Evolutionary conservation across 305 asterid species (phyloP).

Genomic region (Fraxinus albicans): DNA sequence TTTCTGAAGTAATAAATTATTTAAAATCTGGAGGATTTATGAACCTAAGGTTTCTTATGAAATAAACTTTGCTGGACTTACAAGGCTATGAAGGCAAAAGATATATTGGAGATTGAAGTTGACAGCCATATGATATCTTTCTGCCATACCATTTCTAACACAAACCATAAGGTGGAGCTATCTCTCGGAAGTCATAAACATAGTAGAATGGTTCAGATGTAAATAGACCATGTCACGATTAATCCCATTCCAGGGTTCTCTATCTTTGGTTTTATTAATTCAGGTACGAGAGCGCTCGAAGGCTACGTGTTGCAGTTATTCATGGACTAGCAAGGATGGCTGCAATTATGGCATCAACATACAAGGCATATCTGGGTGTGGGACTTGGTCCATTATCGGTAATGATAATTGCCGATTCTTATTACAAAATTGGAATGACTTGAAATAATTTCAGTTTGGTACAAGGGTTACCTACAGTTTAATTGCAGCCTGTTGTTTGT

Average conservation of each 20-base stretch:
- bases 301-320: conserved; percentile 74
- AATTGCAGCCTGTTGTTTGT: conserved; percentile 7
- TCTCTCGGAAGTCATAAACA: not conserved
- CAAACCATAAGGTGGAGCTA: not conserved
- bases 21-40: not conserved
- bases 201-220: not conserved
- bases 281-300: conserved; percentile 85
- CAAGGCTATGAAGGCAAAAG: not conserved
- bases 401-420: conserved; percentile 21
- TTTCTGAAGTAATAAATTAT: not conserved
- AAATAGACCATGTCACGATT: not conserved
- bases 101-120: not conserved
- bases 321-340: conserved; percentile 98
- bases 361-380: conserved; percentile 87
- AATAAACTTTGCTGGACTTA: not conserved
- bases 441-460: not conserved
- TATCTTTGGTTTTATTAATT: conserved; percentile 18
- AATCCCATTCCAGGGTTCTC: not conserved
- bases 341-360: conserved; percentile 93
- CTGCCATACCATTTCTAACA: not conserved
- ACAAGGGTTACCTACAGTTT: not conserved
- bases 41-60: not conserved
- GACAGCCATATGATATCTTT: not conserved
- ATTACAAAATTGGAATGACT: conserved; percentile 4
- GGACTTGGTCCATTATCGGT: conserved; percentile 95